Evolutionary conservation across 2,329 filamentous ascomycete species (phyloP).

Genomic region (Venturia nashicola): DNA sequence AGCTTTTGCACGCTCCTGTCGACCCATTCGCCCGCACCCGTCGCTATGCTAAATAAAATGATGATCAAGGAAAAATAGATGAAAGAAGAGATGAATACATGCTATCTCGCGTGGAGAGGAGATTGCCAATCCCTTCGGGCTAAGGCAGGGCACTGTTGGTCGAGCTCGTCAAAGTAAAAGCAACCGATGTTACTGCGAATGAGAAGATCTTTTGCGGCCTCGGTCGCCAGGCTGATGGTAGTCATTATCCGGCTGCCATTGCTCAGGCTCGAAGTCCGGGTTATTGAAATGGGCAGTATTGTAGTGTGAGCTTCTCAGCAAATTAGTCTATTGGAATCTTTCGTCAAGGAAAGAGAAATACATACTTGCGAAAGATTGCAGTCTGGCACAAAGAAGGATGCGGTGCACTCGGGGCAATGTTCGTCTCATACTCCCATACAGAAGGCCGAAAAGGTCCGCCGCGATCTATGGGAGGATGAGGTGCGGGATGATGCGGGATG

Average conservation of each 20-base stretch:
- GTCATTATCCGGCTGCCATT: slow-evolving; percentile 37
- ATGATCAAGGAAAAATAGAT: not conserved
- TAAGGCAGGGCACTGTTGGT: not conserved
- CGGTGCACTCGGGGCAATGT: slow-evolving; percentile 25
- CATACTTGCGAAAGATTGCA: slow-evolving; percentile 37
- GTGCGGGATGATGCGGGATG: slow-evolving; percentile 12
- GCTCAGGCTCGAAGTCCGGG: slow-evolving; percentile 39
- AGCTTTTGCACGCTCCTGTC: not conserved
- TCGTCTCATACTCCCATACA: slow-evolving; percentile 29
- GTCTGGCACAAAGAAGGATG: slow-evolving; percentile 32
- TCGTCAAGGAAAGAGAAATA: not conserved
- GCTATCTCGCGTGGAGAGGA: not conserved
- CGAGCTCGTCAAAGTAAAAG: not conserved
- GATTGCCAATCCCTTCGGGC: not conserved
- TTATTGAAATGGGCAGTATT: slow-evolving; percentile 41
- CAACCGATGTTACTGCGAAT: slow-evolving; percentile 1
- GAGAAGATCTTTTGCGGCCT: slow-evolving; percentile 23
- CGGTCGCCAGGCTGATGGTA: slow-evolving; percentile 25
- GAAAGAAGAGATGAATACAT: not conserved
- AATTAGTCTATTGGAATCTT: not conserved
- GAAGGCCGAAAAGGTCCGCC: slow-evolving; percentile 33
- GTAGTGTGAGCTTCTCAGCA: slow-evolving; percentile 31
- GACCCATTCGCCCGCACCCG: not conserved
- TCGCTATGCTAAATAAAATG: slow-evolving; percentile 8
- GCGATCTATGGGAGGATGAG: slow-evolving; percentile 18